Conservation (phyloP, 306 rosid species). For the Fragaria nilgerrensis region DNA sequence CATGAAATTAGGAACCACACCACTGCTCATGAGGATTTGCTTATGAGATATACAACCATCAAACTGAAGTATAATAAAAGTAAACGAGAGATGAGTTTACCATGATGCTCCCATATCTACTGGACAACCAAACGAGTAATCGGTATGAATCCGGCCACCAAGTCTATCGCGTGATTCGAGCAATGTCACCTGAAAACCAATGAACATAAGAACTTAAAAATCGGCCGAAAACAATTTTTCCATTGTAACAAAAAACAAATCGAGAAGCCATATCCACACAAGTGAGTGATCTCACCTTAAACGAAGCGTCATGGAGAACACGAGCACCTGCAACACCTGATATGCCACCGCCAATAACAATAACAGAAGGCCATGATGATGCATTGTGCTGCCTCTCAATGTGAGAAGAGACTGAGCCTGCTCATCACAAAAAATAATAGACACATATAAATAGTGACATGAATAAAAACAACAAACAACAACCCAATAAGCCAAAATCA, state of each 20-base stretch:
- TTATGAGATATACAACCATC: background rate
- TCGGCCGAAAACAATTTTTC: background rate
- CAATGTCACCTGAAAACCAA: constrained; percentile 55
- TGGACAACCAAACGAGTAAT: constrained; percentile 78
- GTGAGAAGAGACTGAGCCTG: constrained; percentile 10
- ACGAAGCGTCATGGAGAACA: constrained; percentile 67
- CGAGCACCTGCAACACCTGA: constrained; percentile 86
- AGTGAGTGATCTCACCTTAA: constrained; percentile 38
- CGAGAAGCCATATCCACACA: background rate
- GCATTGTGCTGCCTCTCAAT: constrained; percentile 9
- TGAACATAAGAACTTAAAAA: constrained; percentile 16
- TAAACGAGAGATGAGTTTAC: constrained; percentile 30
- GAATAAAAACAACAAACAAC: background rate
- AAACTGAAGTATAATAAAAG: background rate
- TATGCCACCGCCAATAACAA: constrained; percentile 88
- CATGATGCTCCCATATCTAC: constrained; percentile 96
- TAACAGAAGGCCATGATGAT: constrained; percentile 50
- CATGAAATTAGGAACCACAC: background rate
- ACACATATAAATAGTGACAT: background rate
- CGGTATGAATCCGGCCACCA: constrained; percentile 87
- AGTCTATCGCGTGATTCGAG: constrained; percentile 78
- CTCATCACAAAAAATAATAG: background rate
- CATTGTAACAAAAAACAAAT: background rate
- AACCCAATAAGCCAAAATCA: background rate
- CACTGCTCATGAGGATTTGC: background rate